Base-by-base conservation (phyloP, 1,284 basidiomycete genomes). In the Ganoderma resinaceum region DNA sequence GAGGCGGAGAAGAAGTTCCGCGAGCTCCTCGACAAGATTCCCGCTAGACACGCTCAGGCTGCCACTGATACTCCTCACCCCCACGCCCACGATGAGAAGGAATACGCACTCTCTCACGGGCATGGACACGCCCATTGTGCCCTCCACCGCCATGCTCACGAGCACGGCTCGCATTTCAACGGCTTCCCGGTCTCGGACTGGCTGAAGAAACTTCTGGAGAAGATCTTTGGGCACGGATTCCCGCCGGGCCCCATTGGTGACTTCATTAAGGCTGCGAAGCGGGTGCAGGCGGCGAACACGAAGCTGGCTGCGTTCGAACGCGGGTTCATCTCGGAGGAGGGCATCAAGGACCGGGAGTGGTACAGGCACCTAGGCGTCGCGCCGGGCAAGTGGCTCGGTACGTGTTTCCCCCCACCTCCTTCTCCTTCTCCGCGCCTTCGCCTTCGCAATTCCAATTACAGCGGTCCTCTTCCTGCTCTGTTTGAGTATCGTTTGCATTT, bases 331-430 rank as follows among this genome's bases (percentile, higher is more conserved):
- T 90, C 89, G 6, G 84, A 92, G 73, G 87, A 86, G 26, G 97
- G 97, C 0, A 84, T 95, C 62, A 91, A 89, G 77, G 91, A 91
- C 68, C 86, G 94, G 37, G 90, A 94, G 77, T 97, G 95, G 95
- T 97, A 89, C 78, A 85, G 85, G 77, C 94, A 97, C 80, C 85
- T 97, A 62, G 95, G 88, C 52, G 94, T 96, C 43, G 94, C 95
- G 6, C 96, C 97, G 8, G 96, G 96, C 33, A 91, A 93, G 76
- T 96, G 93, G 90, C 86, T 95, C 37, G 94, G 95, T 92, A 73
- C 72, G 86, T 81, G 16, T 16, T 66, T 11, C 49, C 60, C 62
- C 33, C 29, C 42, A 8, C 20, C 43, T 20, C 35, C 6, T 35
- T 35, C 6, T 35, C 9, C 6, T 9, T 35, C 35, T 35, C n/a